phyloP scores from a whole-genome alignment of 352 stramenopile species.

The Globisporangium radiosum region DNA sequence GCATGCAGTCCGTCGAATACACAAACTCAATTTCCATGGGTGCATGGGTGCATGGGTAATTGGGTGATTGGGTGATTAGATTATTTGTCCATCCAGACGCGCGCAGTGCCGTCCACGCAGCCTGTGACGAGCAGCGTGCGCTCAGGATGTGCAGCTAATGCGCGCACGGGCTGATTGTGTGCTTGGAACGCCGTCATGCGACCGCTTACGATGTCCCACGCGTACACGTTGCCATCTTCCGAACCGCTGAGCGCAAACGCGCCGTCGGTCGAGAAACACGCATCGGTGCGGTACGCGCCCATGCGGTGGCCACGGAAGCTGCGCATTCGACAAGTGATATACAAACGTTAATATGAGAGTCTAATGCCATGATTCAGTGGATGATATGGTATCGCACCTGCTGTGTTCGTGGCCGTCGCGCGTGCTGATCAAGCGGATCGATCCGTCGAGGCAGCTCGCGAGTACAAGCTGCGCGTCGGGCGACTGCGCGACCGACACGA shows the following conservation, averaged over 20 bases:
- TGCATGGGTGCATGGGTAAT: no score
- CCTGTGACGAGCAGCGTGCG: conserved; percentile 57
- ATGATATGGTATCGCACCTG: conserved; percentile 22
- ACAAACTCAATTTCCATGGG: no score
- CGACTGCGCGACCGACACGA: conserved; percentile 72
- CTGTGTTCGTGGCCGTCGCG: conserved; percentile 57
- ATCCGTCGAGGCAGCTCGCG: conserved; percentile 64
- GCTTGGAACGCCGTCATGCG: conserved; percentile 37
- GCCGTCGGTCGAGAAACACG: conserved; percentile 57
- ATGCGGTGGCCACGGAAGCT: conserved; percentile 65
- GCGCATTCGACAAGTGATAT: neutral
- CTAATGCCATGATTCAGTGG: no score
- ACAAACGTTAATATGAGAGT: no score
- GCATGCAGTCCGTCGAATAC: neutral
- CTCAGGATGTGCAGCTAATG: conserved; percentile 58
- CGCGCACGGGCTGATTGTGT: conserved; percentile 57
- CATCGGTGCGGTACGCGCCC: conserved; percentile 64
- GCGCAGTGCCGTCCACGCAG: conserved; percentile 55
- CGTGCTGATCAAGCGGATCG: conserved; percentile 74
- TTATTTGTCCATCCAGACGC: conserved; percentile 44
- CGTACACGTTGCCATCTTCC: conserved; percentile 61
- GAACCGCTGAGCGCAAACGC: conserved; percentile 67
- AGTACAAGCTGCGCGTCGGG: conserved; percentile 72
- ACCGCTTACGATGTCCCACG: conserved; percentile 52
- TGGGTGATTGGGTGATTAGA: neutral